These are phyloP conservation scores for Puya raimondii DNA, from an alignment of 176 grass and related monocot genomes.

Conservation along the genomic window DNA sequence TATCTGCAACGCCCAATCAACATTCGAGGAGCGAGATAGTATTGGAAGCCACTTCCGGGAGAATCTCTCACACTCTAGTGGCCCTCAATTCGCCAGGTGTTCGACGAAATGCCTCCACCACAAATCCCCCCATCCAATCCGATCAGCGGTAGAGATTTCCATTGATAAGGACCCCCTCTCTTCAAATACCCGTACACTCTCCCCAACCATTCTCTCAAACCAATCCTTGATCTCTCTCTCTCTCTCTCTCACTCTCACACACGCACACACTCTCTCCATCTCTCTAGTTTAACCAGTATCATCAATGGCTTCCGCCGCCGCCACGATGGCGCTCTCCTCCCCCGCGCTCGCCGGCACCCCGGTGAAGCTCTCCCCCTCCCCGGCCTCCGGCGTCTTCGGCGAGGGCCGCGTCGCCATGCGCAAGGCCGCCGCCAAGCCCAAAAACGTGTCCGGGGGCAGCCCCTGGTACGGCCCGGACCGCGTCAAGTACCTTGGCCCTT, in stretches of 20 bases:
- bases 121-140: too few species aligned
- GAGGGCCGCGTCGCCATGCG: slow-evolving; percentile 6
- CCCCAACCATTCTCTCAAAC: not conserved
- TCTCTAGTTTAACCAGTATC: not conserved
- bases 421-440: slow-evolving; percentile 3
- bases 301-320: not conserved
- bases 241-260: not conserved
- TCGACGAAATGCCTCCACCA: too few species aligned
- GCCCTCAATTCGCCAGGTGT: too few species aligned
- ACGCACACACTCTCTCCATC: not conserved
- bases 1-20: too few species aligned
- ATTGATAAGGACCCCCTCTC: not conserved
- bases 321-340: not conserved
- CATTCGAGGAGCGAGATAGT: too few species aligned
- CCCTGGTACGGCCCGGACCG: slow-evolving; percentile 9
- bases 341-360: not conserved
- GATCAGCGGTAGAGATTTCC: too few species aligned
- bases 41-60: too few species aligned
- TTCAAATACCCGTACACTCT: not conserved
- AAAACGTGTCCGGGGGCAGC: not conserved
- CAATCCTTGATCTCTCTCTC: not conserved
- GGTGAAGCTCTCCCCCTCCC: slow-evolving; percentile 1
- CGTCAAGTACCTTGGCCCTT: slow-evolving; percentile 6
- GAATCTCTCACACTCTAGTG: too few species aligned
- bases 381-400: not conserved